Conservation (phyloP, 768 basidiomycete species). For the Pleurotus platypus region DNA sequence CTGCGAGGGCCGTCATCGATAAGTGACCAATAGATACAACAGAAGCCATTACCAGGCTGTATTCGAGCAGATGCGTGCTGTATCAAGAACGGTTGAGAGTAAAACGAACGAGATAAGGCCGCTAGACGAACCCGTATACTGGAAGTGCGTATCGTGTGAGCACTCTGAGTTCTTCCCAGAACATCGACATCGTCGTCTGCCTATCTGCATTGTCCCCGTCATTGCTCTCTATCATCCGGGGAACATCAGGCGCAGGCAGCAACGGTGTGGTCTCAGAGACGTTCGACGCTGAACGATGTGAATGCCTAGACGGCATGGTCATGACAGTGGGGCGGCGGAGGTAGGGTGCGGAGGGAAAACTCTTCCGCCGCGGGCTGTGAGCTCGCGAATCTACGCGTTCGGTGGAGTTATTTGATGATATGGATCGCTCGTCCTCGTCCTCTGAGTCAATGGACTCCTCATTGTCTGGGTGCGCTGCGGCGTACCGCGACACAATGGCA, state of each 20-base stretch:
- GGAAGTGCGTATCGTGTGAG: constrained; percentile 68
- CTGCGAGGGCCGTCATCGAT: constrained; percentile 86
- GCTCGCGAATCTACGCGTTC: constrained; percentile 12
- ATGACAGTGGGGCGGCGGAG: constrained; percentile 31
- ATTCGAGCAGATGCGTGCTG: constrained; percentile 81
- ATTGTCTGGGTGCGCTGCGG: constrained; percentile 21
- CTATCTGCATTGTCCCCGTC: constrained; percentile 29
- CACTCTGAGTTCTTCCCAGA: constrained; percentile 58
- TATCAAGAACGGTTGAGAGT: neutral
- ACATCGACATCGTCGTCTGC: constrained; percentile 28
- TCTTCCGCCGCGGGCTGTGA: constrained; percentile 16
- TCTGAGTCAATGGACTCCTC: constrained; percentile 14
- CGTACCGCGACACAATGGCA: constrained; percentile 54
- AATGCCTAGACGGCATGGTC: constrained; percentile 21
- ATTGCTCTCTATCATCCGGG: constrained; percentile 49
- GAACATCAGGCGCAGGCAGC: constrained; percentile 44
- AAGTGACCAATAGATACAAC: constrained; percentile 90
- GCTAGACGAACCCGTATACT: constrained; percentile 62
- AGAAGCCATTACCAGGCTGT: constrained; percentile 78
- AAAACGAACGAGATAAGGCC: neutral
- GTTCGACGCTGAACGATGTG: constrained; percentile 4
- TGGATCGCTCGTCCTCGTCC: constrained; percentile 11
- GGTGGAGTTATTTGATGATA: constrained; percentile 10
- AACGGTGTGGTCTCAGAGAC: constrained; percentile 56
- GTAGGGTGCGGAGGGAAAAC: constrained; percentile 25